A percentile compares a stretch with the other conserved stretches of the same genome.
Conservation (phyloP, 257 asterid species). For the Knoxia roxburghii region DNA sequence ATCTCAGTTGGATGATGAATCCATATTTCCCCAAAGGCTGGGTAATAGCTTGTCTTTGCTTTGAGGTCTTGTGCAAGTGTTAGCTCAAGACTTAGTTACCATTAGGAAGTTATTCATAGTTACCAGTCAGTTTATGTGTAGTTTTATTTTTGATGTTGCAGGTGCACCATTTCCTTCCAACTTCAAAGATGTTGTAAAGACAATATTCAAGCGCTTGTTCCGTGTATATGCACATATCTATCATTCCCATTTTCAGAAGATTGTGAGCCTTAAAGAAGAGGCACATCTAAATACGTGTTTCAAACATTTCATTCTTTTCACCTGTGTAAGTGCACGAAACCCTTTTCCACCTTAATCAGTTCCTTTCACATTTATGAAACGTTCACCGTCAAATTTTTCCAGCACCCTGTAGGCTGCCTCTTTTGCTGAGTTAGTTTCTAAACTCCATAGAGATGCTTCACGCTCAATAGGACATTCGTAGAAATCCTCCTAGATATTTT, state of each 20-base stretch:
- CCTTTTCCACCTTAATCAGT: background rate
- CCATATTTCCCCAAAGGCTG: conserved; percentile 81
- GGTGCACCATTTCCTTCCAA: conserved; percentile 53
- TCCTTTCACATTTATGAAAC: background rate
- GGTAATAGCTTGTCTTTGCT: conserved; percentile 36
- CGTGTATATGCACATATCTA: conserved; percentile 30
- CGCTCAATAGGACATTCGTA: no score
- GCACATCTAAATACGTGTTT: conserved; percentile 33
- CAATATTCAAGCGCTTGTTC: conserved; percentile 31
- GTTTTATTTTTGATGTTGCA: conserved; percentile 17
- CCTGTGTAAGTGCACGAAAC: conserved; percentile 12
- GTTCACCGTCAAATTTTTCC: background rate
- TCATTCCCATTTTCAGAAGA: conserved; percentile 31
- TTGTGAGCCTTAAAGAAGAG: conserved; percentile 32
- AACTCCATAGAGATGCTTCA: no score
- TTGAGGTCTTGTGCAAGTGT: background rate
- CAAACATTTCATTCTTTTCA: conserved; percentile 27
- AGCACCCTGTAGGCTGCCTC: no score
- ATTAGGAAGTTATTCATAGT: background rate
- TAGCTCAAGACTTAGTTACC: conserved; percentile 5
- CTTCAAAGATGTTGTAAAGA: conserved; percentile 28
- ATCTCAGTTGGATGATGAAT: conserved; percentile 74
- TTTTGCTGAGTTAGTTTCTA: no score
- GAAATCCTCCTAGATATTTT: no score
- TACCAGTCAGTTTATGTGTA: background rate